A percentile compares a stretch with the other conserved stretches of the same genome.
Conservation (phyloP, 257 asterid genomes). For the Salvia miltiorrhiza region DNA sequence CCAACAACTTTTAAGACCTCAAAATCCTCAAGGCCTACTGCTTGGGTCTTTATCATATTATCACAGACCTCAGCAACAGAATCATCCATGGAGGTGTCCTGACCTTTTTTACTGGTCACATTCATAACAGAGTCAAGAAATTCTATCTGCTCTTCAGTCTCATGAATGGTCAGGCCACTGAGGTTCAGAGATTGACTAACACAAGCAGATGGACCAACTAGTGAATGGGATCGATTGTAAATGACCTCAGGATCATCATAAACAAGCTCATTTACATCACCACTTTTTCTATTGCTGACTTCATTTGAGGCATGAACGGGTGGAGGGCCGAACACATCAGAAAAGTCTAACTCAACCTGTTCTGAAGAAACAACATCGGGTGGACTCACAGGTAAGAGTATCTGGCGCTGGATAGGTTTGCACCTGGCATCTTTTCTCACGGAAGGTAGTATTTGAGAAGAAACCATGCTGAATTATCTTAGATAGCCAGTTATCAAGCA, state of each 20-base stretch:
- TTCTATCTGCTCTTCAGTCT: slow-evolving; percentile 43
- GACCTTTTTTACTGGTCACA: slow-evolving; percentile 29
- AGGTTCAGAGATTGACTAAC: slow-evolving; percentile 46
- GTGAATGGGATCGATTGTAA: slow-evolving; percentile 58
- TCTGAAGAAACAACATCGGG: slow-evolving; percentile 42
- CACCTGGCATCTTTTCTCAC: slow-evolving; percentile 20
- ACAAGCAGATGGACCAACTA: slow-evolving; percentile 62
- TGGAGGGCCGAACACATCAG: slow-evolving; percentile 51
- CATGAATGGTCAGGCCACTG: slow-evolving; percentile 53
- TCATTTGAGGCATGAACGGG: slow-evolving; percentile 34
- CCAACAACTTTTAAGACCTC: slow-evolving; percentile 59
- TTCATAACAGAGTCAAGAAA: slow-evolving; percentile 29
- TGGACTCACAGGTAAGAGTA: slow-evolving; percentile 31
- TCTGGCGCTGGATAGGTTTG: slow-evolving; percentile 20
- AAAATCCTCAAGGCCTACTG: slow-evolving; percentile 57
- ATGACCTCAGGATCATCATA: slow-evolving; percentile 63
- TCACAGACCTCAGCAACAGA: slow-evolving; percentile 22
- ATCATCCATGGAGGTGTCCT: slow-evolving; percentile 24
- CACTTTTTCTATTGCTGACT: slow-evolving; percentile 28
- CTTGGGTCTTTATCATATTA: slow-evolving; percentile 22
- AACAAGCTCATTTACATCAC: slow-evolving; percentile 40
- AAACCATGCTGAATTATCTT: slow-evolving; percentile 33
- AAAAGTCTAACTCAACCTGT: slow-evolving; percentile 43
- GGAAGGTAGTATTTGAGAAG: slow-evolving; percentile 32
- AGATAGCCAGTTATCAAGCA: slow-evolving; percentile 25